Conservation (phyloP, 768 basidiomycete species). For the Pulveroboletus frians region DNA sequence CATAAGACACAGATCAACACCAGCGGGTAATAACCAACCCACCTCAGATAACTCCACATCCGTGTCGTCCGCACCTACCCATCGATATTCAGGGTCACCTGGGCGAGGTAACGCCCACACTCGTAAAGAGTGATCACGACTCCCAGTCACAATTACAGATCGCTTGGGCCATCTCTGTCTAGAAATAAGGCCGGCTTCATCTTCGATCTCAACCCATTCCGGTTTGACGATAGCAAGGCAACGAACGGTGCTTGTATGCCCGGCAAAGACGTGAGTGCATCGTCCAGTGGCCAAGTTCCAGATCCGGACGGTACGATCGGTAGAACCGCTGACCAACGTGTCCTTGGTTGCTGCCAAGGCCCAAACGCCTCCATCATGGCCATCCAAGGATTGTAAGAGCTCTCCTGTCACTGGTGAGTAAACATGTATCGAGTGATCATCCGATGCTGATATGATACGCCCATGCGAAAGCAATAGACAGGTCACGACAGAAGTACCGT, state of each 20-base stretch:
- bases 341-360: slow-evolving; percentile 88
- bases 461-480: slow-evolving; percentile 92
- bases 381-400: slow-evolving; percentile 68
- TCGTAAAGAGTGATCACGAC: slow-evolving; percentile 59
- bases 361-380: slow-evolving; percentile 97
- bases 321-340: slow-evolving; percentile 85
- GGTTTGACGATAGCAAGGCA: slow-evolving; percentile 96
- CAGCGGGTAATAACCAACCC: slow-evolving; percentile 9
- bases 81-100: slow-evolving; percentile 71
- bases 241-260: slow-evolving; percentile 94
- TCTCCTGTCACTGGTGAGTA: slow-evolving; percentile 85
- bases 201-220: slow-evolving; percentile 72
- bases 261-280: slow-evolving; percentile 91
- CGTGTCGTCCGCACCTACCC: slow-evolving; percentile 54
- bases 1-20: slow-evolving; percentile 1
- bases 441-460: slow-evolving; percentile 94
- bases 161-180: slow-evolving; percentile 73
- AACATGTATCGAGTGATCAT: slow-evolving; percentile 95
- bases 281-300: slow-evolving; percentile 79
- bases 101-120: slow-evolving; percentile 66
- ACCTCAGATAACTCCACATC: slow-evolving; percentile 57
- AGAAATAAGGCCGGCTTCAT: slow-evolving; percentile 52
- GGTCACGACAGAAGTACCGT: slow-evolving; percentile 88
- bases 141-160: slow-evolving; percentile 69
- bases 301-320: slow-evolving; percentile 88